Percentiles rank a stretch among this genome's conserved stretches.
These are phyloP conservation scores for Cladosporium sp. DNA, from an alignment of 2,329 filamentous ascomycete species.

Conservation along the genomic window DNA sequence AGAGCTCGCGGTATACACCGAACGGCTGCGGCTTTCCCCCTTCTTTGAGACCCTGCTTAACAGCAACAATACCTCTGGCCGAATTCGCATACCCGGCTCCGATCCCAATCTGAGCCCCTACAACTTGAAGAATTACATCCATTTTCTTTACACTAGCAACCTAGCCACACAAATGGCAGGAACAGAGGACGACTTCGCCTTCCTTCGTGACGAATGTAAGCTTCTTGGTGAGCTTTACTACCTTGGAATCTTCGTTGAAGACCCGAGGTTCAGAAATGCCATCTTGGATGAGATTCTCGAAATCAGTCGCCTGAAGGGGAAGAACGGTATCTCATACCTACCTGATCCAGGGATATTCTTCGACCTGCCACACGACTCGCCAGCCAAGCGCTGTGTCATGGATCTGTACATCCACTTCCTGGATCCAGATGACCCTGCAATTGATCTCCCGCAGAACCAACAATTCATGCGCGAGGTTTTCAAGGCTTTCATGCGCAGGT, in stretches of 20 bases:
- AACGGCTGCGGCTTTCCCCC: no score
- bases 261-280: not conserved
- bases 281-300: not conserved
- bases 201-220: not conserved
- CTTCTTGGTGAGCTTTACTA: not conserved
- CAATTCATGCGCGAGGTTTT: not conserved
- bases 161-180: not conserved
- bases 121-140: no score
- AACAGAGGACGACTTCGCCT: not conserved
- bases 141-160: not conserved
- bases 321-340: not conserved
- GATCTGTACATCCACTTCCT: not conserved
- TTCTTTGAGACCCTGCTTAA: no score
- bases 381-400: not conserved
- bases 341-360: not conserved
- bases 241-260: fast-evolving
- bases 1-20: no score
- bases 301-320: not conserved
- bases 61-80: no score
- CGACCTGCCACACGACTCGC: not conserved
- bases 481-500: not conserved
- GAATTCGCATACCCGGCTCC: no score
- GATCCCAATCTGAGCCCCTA: no score
- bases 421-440: not conserved
- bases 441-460: not conserved